A percentile compares a stretch with the other conserved stretches of the same genome.
These are phyloP conservation scores for Astrothelium subdiscretum DNA, from an alignment of 495 filamentous ascomycete species.

Conservation along the genomic window DNA sequence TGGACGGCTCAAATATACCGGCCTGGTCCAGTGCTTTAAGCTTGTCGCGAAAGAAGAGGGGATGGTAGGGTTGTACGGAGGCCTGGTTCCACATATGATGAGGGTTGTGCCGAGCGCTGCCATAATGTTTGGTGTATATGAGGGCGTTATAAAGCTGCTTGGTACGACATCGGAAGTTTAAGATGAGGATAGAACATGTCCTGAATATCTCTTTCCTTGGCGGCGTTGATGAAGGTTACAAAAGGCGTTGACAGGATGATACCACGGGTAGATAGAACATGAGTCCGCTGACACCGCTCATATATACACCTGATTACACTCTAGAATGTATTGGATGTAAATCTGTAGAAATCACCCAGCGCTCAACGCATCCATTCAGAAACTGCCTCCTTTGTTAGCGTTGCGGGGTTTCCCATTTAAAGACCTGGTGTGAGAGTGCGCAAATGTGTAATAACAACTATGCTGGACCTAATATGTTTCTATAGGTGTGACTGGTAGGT, in stretches of 20 bases:
- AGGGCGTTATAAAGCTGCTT: conserved; percentile 51
- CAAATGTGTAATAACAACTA: no score
- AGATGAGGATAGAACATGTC: not conserved
- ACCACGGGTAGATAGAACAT: not conserved
- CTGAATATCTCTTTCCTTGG: not conserved
- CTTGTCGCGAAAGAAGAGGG: conserved; percentile 78
- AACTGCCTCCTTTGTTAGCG: no score
- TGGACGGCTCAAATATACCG: conserved; percentile 68
- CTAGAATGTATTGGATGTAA: no score
- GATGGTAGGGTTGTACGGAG: conserved; percentile 69
- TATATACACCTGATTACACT: not conserved
- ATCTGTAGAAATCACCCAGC: no score
- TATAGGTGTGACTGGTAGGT: no score
- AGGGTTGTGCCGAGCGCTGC: conserved; percentile 79
- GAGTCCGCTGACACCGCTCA: not conserved
- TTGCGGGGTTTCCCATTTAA: no score
- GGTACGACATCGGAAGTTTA: conserved; percentile 25
- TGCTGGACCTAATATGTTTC: no score
- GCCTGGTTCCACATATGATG: conserved; percentile 74
- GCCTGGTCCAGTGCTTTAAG: conserved; percentile 69
- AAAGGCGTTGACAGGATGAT: not conserved
- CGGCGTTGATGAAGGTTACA: not conserved
- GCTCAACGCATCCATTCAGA: no score
- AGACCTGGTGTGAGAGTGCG: no score
- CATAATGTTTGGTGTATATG: conserved; percentile 89